Conservation (phyloP, 805 yeast species). For the Candida pseudoglaebosa region DNA sequence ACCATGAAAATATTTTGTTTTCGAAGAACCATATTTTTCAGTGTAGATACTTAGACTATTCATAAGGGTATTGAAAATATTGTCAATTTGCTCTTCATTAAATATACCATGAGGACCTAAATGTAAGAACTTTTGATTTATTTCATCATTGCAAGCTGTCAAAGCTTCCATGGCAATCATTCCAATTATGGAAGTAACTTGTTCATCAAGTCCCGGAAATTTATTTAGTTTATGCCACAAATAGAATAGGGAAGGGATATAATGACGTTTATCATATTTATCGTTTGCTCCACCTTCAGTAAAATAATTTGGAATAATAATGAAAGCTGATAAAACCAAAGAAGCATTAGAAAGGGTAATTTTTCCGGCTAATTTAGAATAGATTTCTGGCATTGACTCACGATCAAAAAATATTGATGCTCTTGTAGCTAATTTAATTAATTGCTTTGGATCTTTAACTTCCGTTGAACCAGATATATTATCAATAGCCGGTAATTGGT, state of each 20-base stretch:
- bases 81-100: conserved; percentile 56
- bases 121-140: conserved; percentile 12
- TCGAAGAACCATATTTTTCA: conserved; percentile 43
- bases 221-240: conserved; percentile 61
- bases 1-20: conserved; percentile 39
- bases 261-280: conserved; percentile 44
- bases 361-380: conserved; percentile 47
- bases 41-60: conserved; percentile 45
- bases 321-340: conserved; percentile 48
- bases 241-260: conserved; percentile 64
- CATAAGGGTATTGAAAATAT: conserved; percentile 52
- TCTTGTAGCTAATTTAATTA: conserved; percentile 49
- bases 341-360: conserved; percentile 53
- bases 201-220: conserved; percentile 53
- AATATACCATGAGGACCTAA: conserved; percentile 61
- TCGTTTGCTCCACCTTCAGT: conserved; percentile 24
- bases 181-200: conserved; percentile 62
- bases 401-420: conserved; percentile 54
- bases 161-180: conserved; percentile 51
- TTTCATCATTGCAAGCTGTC: conserved; percentile 19
- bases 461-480: conserved; percentile 48
- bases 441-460: conserved; percentile 43
- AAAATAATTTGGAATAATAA: conserved; percentile 49
- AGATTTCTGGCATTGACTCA: conserved; percentile 45
- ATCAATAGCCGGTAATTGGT: conserved; percentile 30